A percentile compares a stretch with the other conserved stretches of the same genome.
phyloP scores from a whole-genome alignment of 768 basidiomycete species.

The Trametes elegans region DNA sequence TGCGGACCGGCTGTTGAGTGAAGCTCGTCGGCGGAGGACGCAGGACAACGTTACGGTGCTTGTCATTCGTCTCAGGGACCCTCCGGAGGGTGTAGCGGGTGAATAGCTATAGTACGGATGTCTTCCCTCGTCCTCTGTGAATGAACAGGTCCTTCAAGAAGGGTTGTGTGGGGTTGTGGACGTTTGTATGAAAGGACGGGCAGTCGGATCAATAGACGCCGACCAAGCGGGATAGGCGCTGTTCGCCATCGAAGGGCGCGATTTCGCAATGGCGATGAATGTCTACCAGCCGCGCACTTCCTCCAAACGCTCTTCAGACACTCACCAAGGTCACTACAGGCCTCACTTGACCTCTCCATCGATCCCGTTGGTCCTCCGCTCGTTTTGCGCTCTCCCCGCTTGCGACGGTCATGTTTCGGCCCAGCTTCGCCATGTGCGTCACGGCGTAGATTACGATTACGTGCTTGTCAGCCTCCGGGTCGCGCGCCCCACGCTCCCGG shows the following conservation, averaged over 20 bases:
- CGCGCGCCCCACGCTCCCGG: constrained; percentile 1
- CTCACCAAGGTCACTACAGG: neutral
- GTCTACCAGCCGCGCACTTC: neutral
- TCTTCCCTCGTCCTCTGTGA: too few relatives aligned
- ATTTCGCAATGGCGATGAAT: constrained; percentile 3
- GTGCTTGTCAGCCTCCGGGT: constrained; percentile 8
- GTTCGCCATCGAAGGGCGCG: neutral
- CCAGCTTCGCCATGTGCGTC: neutral
- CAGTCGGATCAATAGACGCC: neutral
- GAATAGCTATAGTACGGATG: too few relatives aligned
- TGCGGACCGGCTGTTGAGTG: neutral
- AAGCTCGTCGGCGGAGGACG: neutral
- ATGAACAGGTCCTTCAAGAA: neutral
- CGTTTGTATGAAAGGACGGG: too few relatives aligned
- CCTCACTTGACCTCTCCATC: too few relatives aligned
- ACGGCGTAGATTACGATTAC: constrained; percentile 3
- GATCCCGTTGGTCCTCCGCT: neutral
- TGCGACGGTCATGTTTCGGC: neutral
- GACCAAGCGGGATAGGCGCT: constrained; percentile 1
- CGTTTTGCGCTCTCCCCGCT: neutral
- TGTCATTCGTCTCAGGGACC: neutral
- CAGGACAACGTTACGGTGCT: constrained; percentile 10
- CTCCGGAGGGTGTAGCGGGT: neutral
- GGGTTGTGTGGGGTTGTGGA: too few relatives aligned
- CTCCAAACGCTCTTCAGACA: neutral